These are phyloP conservation scores for Hypoxylon sp. DNA, from an alignment of 2,329 filamentous ascomycete genomes.

Conservation along the genomic window DNA sequence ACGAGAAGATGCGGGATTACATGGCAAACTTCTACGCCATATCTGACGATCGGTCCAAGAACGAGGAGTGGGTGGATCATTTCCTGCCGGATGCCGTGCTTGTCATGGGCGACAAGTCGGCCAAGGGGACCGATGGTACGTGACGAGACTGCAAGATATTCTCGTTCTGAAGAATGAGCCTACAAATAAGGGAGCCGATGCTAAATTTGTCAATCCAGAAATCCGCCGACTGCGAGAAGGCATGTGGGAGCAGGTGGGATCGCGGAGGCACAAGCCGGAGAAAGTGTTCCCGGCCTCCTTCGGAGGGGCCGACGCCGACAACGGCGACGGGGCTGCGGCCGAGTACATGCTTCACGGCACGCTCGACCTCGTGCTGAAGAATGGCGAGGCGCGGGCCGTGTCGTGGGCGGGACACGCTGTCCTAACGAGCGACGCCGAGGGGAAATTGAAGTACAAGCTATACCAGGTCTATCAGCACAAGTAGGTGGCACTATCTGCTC, in stretches of 20 bases:
- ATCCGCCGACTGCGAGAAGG: constrained; percentile 50
- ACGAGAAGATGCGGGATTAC: constrained; percentile 45
- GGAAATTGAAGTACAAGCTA: constrained; percentile 40
- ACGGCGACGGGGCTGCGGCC: constrained; percentile 21
- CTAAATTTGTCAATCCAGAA: constrained; percentile 43
- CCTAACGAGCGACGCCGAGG: constrained; percentile 35
- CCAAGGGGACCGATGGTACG: constrained; percentile 47
- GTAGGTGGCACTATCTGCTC: constrained; percentile 19
- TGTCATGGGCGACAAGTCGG: constrained; percentile 52
- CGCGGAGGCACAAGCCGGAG: constrained; percentile 51
- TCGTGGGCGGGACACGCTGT: constrained; percentile 46
- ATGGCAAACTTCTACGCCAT: constrained; percentile 54
- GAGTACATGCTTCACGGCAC: constrained; percentile 49
- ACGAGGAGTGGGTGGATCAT: constrained; percentile 54
- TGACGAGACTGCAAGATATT: background rate
- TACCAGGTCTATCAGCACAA: constrained; percentile 48
- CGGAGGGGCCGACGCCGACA: constrained; percentile 9
- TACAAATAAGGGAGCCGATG: background rate
- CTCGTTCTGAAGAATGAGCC: background rate
- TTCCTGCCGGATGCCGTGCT: constrained; percentile 54
- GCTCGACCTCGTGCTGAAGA: constrained; percentile 37
- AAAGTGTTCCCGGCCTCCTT: constrained; percentile 55
- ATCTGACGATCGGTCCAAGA: constrained; percentile 53
- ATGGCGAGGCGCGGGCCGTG: constrained; percentile 29
- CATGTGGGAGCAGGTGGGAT: constrained; percentile 55